Evolutionary conservation across 805 yeast genomes (phyloP).

Genomic region (Diddensiella santjacobensis): DNA sequence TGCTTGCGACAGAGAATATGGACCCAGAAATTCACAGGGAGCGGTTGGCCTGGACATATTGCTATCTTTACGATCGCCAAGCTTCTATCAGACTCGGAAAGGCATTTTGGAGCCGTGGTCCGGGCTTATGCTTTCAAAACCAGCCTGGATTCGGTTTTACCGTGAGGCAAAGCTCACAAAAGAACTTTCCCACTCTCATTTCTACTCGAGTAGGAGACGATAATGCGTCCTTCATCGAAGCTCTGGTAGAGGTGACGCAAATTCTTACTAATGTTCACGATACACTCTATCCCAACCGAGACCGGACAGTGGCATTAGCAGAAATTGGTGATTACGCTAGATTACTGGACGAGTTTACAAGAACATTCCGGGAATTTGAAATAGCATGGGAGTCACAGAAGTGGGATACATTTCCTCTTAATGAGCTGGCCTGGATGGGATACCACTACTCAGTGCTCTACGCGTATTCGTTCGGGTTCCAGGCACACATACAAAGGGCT

Average conservation of each 20-base stretch:
- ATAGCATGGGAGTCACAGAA: constrained; percentile 19
- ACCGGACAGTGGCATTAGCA: constrained; percentile 24
- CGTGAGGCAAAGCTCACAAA: constrained; percentile 14
- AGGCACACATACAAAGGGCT: constrained; percentile 22
- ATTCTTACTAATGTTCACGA: constrained; percentile 26
- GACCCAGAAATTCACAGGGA: constrained; percentile 22
- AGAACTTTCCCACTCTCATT: constrained; percentile 23
- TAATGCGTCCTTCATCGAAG: constrained; percentile 21
- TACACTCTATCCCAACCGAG: constrained; percentile 24
- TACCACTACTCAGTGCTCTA: constrained; percentile 22
- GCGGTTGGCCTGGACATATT: constrained; percentile 25
- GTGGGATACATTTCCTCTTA: constrained; percentile 22
- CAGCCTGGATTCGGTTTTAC: constrained; percentile 7
- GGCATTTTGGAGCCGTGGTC: constrained; percentile 27
- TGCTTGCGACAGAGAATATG: constrained; percentile 13
- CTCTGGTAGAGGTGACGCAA: constrained; percentile 25
- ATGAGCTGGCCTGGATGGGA: constrained; percentile 22
- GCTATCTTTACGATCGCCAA: constrained; percentile 26
- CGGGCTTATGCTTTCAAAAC: constrained; percentile 23
- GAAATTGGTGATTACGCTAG: constrained; percentile 24
- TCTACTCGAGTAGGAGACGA: constrained; percentile 18
- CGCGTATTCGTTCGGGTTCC: constrained; percentile 25
- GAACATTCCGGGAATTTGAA: constrained; percentile 21
- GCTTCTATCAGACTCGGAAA: constrained; percentile 24
- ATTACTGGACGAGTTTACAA: constrained; percentile 24